Evolutionary conservation across 2,329 filamentous ascomycete genomes (phyloP), one percentile per base, ranked within the genome.

Genomic region (Bipolaris sorokiniana): DNA sequence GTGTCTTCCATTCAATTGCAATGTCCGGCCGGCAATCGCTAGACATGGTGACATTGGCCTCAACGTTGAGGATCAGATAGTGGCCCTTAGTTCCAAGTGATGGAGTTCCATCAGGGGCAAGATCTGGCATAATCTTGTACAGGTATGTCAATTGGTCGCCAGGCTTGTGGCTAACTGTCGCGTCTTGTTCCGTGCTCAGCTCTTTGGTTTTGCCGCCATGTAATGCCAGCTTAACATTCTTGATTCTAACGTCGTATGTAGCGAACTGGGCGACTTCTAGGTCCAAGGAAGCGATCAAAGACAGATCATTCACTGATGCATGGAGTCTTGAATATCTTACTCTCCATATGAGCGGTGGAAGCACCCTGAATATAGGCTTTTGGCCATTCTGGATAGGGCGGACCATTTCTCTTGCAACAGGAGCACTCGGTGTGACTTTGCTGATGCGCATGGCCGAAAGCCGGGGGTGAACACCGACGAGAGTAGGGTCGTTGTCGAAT

Each of bases 101-200:
- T 79, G 78, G 45, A 77, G 78, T 69, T 77, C 81, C 70, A 79
- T 85, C 69, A 72, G 75, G 44, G 73, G 69, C 48, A 75, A 70
- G 42, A 41, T 74, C 70, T 34, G 72, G 74, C 10, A 78, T 77
- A 56, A 91, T 83, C 51, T 84, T 85, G 77, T 92, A 94, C 51
- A 93, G 79, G 65, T 92, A 87, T 1, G 89, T 90, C 59, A 91
- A 79, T 72, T 92, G 89, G 69, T 94, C 90, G 65, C 90, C 88
- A 15, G 89, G 85, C 13, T 86, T 86, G 70, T 88, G 88, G 40
- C 80, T 80, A 23, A 89, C 78, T 4, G 87, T 85, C 36, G 77
- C 75, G 60, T 84, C 86, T 13, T 89, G 49, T 15, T 62, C 51
- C 9, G 63, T 61, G 5, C 63, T 57, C 46, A 75, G 81, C 55